Conservation (phyloP, 331 rosid species). For the Malus hybrid region DNA sequence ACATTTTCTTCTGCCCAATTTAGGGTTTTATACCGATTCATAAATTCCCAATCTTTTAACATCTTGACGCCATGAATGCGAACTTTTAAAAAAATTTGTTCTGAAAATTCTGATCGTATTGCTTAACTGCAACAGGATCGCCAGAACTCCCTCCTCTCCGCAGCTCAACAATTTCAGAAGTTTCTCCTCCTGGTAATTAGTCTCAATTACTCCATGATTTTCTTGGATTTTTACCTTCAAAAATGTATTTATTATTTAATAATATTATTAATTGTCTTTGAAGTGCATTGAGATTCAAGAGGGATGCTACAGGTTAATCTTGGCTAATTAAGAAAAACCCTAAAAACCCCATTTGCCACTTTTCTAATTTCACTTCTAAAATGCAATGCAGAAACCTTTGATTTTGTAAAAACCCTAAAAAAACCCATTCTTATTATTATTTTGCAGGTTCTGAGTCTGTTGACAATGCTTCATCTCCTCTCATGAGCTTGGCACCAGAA, state of each 20-base stretch:
- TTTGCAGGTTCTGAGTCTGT: constrained; percentile 1
- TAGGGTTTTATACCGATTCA: not conserved
- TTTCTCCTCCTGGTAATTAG: constrained; percentile 5
- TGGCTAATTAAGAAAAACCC: no score
- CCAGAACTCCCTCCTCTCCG: constrained; percentile 42
- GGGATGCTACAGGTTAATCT: no score
- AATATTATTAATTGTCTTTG: no score
- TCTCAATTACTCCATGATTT: not conserved
- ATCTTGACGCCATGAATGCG: not conserved
- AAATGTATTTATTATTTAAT: no score
- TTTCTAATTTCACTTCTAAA: no score
- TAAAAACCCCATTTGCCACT: no score
- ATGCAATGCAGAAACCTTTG: not conserved
- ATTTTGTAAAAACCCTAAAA: not conserved
- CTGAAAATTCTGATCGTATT: not conserved
- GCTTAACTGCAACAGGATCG: constrained; percentile 17
- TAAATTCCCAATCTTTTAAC: not conserved
- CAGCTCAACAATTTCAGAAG: constrained; percentile 18
- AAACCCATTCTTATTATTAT: not conserved
- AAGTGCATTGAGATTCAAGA: no score
- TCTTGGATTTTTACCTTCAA: not conserved
- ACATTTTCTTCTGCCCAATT: not conserved
- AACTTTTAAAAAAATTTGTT: not conserved
- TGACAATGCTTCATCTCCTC: constrained; percentile 15
- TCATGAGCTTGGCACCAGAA: not conserved